Conservation (phyloP, 2,329 filamentous ascomycete species). For the Alternaria dauci region DNA sequence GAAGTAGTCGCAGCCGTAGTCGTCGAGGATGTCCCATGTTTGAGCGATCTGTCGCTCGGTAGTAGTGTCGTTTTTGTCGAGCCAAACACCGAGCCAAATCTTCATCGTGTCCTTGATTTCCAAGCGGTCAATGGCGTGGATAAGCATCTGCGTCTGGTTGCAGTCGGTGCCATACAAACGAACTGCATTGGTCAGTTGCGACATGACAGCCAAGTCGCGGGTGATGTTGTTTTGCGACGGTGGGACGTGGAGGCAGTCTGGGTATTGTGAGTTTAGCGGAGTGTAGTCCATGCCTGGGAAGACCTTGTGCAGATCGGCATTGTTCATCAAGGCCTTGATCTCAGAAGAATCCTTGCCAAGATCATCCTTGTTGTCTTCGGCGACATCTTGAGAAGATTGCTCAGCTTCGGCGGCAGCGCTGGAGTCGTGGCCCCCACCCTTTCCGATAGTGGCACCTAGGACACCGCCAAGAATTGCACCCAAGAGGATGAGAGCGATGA, state of each 20-base stretch:
- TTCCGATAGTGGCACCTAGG: constrained; percentile 73
- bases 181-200: constrained; percentile 86
- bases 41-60: constrained; percentile 82
- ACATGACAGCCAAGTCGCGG: constrained; percentile 86
- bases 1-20: constrained; percentile 62
- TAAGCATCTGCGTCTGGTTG: constrained; percentile 94
- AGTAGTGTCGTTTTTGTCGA: constrained; percentile 83
- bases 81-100: constrained; percentile 94
- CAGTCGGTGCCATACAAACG: constrained; percentile 95
- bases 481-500: constrained; percentile 71
- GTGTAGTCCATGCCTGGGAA: constrained; percentile 98
- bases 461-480: constrained; percentile 78
- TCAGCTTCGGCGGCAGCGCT: constrained; percentile 12
- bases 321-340: constrained; percentile 83
- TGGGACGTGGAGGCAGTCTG: constrained; percentile 77
- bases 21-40: constrained; percentile 83
- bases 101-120: constrained; percentile 76
- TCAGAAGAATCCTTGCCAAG: constrained; percentile 77
- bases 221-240: constrained; percentile 96
- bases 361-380: constrained; percentile 74
- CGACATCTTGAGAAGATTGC: constrained; percentile 54
- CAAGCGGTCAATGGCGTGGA: constrained; percentile 80
- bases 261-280: constrained; percentile 88
- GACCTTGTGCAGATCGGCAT: constrained; percentile 84
- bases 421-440: constrained; percentile 41